phyloP scores from a whole-genome alignment of 2,329 filamentous ascomycete genomes.

The Ophiostoma himal-ulmi region DNA sequence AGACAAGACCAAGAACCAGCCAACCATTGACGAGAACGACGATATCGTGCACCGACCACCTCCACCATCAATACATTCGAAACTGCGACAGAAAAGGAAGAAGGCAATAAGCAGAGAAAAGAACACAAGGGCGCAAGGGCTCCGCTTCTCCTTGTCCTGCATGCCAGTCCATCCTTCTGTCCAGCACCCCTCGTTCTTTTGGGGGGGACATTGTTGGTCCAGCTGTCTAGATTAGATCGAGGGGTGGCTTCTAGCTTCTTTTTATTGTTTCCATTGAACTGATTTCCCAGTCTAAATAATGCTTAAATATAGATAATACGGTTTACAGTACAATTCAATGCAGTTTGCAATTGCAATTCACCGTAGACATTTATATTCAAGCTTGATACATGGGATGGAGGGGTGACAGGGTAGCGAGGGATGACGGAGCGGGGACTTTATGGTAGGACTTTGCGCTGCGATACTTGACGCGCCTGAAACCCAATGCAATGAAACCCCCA shows the following conservation, averaged over 20 bases:
- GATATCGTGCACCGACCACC: not conserved
- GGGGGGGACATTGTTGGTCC: not conserved
- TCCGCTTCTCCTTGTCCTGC: conserved; percentile 10
- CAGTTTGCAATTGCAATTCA: not conserved
- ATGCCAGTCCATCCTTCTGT: conserved; percentile 4
- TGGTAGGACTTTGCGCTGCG: not conserved
- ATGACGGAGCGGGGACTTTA: not conserved
- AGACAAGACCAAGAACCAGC: not conserved
- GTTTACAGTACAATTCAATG: not conserved
- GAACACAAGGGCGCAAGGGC: not conserved
- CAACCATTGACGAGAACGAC: not conserved
- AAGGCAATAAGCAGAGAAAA: not conserved
- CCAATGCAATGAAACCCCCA: not conserved
- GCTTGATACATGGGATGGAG: not conserved
- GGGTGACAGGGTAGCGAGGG: not conserved
- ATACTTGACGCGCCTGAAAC: not conserved
- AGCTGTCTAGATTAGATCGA: not conserved
- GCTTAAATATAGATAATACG: not conserved
- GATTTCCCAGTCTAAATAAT: not conserved
- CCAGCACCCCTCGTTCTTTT: conserved; percentile 5
- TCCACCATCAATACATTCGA: not conserved
- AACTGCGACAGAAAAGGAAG: not conserved
- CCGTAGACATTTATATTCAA: not conserved
- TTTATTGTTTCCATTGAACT: not conserved
- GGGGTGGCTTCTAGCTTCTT: not conserved